A percentile compares a stretch with the other conserved stretches of the same genome.
Conservation (phyloP, 441 rosid species). For the Euphorbia neoarborescens region DNA sequence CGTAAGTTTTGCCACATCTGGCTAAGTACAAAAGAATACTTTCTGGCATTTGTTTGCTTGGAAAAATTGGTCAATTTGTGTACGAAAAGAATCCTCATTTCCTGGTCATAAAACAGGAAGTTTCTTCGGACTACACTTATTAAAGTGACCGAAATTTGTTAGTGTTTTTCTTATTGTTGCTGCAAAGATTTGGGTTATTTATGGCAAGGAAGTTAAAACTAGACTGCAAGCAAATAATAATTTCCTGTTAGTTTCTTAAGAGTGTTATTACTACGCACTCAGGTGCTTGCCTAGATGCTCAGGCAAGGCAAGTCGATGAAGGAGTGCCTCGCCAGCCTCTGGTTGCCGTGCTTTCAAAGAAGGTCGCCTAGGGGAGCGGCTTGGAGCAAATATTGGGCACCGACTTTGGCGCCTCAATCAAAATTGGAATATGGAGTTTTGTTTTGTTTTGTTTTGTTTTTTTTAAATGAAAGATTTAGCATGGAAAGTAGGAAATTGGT, state of each 20-base stretch:
- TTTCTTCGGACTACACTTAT: not conserved
- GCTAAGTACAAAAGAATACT: not conserved
- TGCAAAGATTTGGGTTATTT: not conserved
- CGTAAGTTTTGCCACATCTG: constrained; percentile 38
- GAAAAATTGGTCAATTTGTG: not conserved
- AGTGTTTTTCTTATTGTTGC: not conserved
- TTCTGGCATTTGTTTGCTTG: not conserved
- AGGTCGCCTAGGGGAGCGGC: too few relatives aligned
- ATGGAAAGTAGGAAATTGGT: too few relatives aligned
- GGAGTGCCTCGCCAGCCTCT: too few relatives aligned
- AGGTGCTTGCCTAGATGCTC: too few relatives aligned
- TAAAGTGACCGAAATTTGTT: not conserved
- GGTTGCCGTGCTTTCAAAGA: too few relatives aligned
- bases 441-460: too few relatives aligned
- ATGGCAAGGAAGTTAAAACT: not conserved
- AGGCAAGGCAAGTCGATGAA: too few relatives aligned
- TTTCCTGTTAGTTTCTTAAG: not conserved
- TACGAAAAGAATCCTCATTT: not conserved
- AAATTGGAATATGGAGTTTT: too few relatives aligned
- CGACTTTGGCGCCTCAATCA: too few relatives aligned
- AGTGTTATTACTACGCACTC: too few relatives aligned
- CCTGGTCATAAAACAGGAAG: not conserved
- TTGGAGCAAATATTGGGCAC: too few relatives aligned
- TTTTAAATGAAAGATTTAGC: too few relatives aligned
- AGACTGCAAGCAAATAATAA: not conserved